A percentile compares a stretch with the other conserved stretches of the same genome.
These are phyloP conservation scores for Pichia sp. DNA, from an alignment of 1,139 yeast genomes.

Conservation along the genomic window DNA sequence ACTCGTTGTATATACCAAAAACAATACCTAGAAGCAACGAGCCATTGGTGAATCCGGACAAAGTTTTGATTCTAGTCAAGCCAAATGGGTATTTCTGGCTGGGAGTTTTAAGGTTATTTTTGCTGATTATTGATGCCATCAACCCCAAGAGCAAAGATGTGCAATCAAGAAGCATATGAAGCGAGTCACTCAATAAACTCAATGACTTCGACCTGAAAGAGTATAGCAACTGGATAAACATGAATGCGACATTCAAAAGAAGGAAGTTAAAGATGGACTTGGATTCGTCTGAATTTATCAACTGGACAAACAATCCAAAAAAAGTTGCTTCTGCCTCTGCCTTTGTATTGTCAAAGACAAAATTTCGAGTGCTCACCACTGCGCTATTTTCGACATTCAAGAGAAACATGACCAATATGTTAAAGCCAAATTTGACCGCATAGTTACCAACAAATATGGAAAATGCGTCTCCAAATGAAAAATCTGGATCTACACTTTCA, in stretches of 20 bases:
- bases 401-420: slow-evolving; percentile 13
- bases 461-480: not conserved
- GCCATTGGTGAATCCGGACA: slow-evolving; percentile 95
- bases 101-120: slow-evolving; percentile 37
- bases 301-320: slow-evolving; percentile 33
- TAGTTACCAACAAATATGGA: slow-evolving; percentile 11
- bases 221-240: slow-evolving; percentile 88
- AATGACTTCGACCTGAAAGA: slow-evolving; percentile 89
- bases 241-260: slow-evolving; percentile 79
- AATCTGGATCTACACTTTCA: slow-evolving; percentile 14
- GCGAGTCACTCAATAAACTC: slow-evolving; percentile 85
- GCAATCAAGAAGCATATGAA: slow-evolving; percentile 96
- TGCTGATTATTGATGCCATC: slow-evolving; percentile 67
- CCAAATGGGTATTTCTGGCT: slow-evolving; percentile 83
- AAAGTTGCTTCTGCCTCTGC: slow-evolving; percentile 15
- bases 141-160: slow-evolving; percentile 84
- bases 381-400: slow-evolving; percentile 4
- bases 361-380: too few species aligned
- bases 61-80: slow-evolving; percentile 74
- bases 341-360: not conserved
- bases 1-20: slow-evolving; percentile 82
- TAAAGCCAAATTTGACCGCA: slow-evolving; percentile 16
- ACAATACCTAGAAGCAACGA: slow-evolving; percentile 82
- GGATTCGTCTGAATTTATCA: slow-evolving; percentile 67
- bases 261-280: slow-evolving; percentile 85